Base-by-base conservation (phyloP, 305 asterid species). In the Fraxinus albicans region DNA sequence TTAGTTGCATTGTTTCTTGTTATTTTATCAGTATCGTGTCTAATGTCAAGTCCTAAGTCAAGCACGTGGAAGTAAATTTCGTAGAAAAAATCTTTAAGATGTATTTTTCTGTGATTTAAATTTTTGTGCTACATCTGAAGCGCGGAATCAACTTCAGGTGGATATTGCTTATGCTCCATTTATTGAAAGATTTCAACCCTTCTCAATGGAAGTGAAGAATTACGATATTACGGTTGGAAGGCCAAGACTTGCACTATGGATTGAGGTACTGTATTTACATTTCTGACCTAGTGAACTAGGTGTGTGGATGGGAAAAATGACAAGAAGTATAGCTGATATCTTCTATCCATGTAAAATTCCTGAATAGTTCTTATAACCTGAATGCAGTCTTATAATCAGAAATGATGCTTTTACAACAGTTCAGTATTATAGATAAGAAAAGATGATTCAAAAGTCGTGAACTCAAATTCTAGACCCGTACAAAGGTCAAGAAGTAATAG, bases 111-210 rank as follows among this genome's bases (percentile, higher is more conserved):
- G 33, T 23, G 34, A 8, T 63, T 23, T 21, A 7, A 60, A 19
- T 60, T 21, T 21, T 60, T 60, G 29, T 60, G 19, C 58, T 13
- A 3, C 58, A 13, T 47, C 58, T 47, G 19, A 13, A 47, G 58
- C 19, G 1, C 19, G 19, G 15, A 47, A 25, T 15, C 47, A 81
- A 23, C 70, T 82, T 76, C 88, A 95, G 98, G 98, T 92, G 82
- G 98, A 94, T 79, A 91, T 94, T 69, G 98, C 98, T 76, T 95
- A 91, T 31, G 90, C 77, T 47, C 98, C 98, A 76, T 94, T 94
- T 77, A 47, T 91, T 10, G 98, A 94, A 88, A 91, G 99, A 80
- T 88, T 83, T 75, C 91, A 88, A 65, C 91, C 92, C 47, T 91
- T 91, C 85, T 83, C 89, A 70, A 77, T 82, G 1, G 90, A 92